Base-by-base conservation (phyloP, 2,329 filamentous ascomycete genomes). In the Oidium heveae region DNA sequence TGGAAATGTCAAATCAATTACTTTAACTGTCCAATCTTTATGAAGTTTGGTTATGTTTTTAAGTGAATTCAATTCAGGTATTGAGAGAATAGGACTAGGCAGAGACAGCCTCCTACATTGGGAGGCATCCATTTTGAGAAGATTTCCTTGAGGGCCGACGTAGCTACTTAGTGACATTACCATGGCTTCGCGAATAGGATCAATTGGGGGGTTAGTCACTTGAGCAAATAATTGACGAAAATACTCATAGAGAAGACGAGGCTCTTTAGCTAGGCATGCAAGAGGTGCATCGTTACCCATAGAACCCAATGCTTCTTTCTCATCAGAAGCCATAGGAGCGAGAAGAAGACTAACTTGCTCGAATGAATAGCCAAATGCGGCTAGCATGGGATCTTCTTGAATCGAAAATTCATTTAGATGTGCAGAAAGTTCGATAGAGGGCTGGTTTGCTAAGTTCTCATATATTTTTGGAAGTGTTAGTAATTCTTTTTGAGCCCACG, bases 91-190 rank as follows among this genome's bases (percentile, higher is more conserved):
- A 36, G 89, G 89, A 56, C 88, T 94, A 43, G 86, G 86, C 4
- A 96, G 75, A 54, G 89, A 76, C 24, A 96, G 73, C 58, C 89
- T 79, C 61, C 82, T 82, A 68, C 88, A 95, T 68, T 96, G 89
- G 32, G 82, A 82, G 56, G 85, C 70, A 63, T 94, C 82, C 84
- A 96, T 95, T 70, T 94, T 88, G 33, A 95, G 74, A 56, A 96
- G 71, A 66, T 96, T 96, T 56, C 89, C 89, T 69, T 96, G 89
- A 49, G 89, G 89, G 52, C 89, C 89, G 61, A 96, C 85, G 66
- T 95, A 96, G 63, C 89, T 93, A 66, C 94, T 88, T 43, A 96
- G 72, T 55, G 89, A 95, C 89, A 96, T 96, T 68, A 96, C 89
- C 63, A 95, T 91, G 32, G 88, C 89, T 74, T 96, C 89, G 68